These are phyloP conservation scores for Rhizophlyctis rosea DNA, from an alignment of 192 early-diverging fungal genomes.

Conservation along the genomic window DNA sequence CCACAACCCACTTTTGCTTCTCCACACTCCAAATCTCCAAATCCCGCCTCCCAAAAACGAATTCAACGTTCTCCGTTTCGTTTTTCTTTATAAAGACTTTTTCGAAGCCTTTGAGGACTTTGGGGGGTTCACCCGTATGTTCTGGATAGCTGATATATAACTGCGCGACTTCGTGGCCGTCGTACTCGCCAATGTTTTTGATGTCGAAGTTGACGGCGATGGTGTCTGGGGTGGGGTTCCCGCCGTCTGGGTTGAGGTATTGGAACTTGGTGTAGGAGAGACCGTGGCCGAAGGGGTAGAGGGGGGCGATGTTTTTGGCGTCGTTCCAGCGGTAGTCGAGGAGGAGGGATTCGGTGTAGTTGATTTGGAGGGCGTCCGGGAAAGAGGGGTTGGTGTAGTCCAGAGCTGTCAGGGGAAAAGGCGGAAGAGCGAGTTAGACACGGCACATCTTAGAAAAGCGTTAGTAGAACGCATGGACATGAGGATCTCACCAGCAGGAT, in stretches of 20 bases:
- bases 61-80: constrained; percentile 25
- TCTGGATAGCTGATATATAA: constrained; percentile 38
- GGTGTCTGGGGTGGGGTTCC: neutral
- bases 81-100: constrained; percentile 12
- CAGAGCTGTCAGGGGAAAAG: too few relatives aligned
- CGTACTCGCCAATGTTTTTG: constrained; percentile 25
- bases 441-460: too few relatives aligned
- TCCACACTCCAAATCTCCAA: constrained; percentile 40
- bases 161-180: constrained; percentile 46
- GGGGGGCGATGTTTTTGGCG: constrained; percentile 41
- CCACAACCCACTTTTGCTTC: constrained; percentile 37
- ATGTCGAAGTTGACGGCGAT: constrained; percentile 33
- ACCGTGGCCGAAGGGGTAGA: constrained; percentile 59
- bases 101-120: constrained; percentile 37
- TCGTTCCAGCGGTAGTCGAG: constrained; percentile 59
- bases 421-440: too few relatives aligned
- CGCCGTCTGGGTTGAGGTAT: constrained; percentile 31
- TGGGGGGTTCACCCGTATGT: constrained; percentile 17
- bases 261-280: constrained; percentile 62
- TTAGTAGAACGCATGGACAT: constrained; percentile 22
- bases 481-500: constrained; percentile 29
- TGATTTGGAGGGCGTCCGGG: constrained; percentile 15
- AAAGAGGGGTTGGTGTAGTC: constrained; percentile 24
- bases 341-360: constrained; percentile 51
- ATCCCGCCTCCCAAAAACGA: constrained; percentile 39